These are phyloP conservation scores for Dimargaris verticillata DNA, from an alignment of 192 early-diverging fungal genomes.

Conservation along the genomic window DNA sequence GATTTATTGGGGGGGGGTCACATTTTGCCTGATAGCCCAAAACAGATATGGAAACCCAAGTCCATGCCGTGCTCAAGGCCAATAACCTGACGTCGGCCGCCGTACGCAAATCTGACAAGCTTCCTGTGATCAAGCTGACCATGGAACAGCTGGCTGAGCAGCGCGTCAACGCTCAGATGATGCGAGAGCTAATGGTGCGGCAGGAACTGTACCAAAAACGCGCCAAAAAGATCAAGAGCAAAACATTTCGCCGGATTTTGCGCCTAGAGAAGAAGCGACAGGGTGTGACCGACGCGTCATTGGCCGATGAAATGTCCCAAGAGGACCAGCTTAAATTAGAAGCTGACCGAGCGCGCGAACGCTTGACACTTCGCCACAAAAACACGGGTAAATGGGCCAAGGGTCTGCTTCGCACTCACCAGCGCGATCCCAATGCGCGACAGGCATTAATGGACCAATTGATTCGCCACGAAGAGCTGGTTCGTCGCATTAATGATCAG, in stretches of 20 bases:
- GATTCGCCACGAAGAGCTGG: conserved; percentile 54
- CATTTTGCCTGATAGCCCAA: conserved; percentile 14
- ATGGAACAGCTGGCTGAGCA: conserved; percentile 65
- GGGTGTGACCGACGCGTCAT: conserved; percentile 24
- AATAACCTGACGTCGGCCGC: conserved; percentile 66
- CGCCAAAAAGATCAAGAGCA: conserved; percentile 94
- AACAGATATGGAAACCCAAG: conserved; percentile 63
- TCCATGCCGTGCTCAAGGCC: conserved; percentile 47
- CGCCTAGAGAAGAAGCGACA: conserved; percentile 57
- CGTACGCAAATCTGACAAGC: conserved; percentile 60
- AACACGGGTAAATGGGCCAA: conserved; percentile 95
- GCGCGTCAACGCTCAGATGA: conserved; percentile 63
- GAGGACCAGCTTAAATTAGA: conserved; percentile 56
- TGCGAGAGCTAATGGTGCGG: conserved; percentile 88
- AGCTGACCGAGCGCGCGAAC: conserved; percentile 68
- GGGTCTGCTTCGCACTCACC: conserved; percentile 47
- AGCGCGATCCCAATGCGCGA: conserved; percentile 41
- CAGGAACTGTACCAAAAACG: conserved; percentile 81
- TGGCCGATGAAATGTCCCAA: conserved; percentile 45
- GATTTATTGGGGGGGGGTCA: too few species aligned
- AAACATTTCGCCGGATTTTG: conserved; percentile 76
- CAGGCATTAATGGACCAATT: conserved; percentile 77
- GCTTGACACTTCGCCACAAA: conserved; percentile 86
- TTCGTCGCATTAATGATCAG: conserved; percentile 44
- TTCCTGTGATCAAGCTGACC: conserved; percentile 67